Conservation (phyloP, 2,329 filamentous ascomycete genomes). For the Penicillium sclerotigenum region DNA sequence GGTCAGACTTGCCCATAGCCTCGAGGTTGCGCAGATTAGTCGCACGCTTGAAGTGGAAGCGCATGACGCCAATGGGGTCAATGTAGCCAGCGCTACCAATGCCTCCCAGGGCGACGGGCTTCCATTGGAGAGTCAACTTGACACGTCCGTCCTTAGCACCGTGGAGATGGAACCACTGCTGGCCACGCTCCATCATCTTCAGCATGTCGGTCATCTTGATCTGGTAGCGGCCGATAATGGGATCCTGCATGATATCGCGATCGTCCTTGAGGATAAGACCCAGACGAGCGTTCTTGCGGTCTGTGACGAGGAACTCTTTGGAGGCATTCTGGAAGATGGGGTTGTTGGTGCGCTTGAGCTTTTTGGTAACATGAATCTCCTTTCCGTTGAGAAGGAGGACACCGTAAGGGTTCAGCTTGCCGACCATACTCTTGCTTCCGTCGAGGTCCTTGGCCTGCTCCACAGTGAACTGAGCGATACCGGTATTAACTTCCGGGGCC, state of each 20-base stretch:
- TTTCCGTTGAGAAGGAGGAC: slow-evolving; percentile 86
- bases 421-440: slow-evolving; percentile 84
- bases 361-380: slow-evolving; percentile 83
- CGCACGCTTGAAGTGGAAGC: slow-evolving; percentile 84
- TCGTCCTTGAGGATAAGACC: slow-evolving; percentile 95
- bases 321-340: slow-evolving; percentile 91
- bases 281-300: slow-evolving; percentile 83
- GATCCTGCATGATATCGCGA: slow-evolving; percentile 77
- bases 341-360: slow-evolving; percentile 94
- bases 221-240: slow-evolving; percentile 84
- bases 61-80: slow-evolving; percentile 90
- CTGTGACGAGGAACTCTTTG: slow-evolving; percentile 93
- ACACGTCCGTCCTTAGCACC: slow-evolving; percentile 78
- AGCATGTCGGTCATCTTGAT: slow-evolving; percentile 94
- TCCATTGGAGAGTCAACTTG: slow-evolving; percentile 93
- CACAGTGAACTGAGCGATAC: slow-evolving; percentile 88
- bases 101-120: slow-evolving; percentile 83
- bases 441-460: slow-evolving; percentile 97
- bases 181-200: slow-evolving; percentile 83
- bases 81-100: slow-evolving; percentile 81
- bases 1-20: slow-evolving; percentile 93
- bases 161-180: slow-evolving; percentile 91
- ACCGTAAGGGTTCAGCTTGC: slow-evolving; percentile 87
- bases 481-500: slow-evolving; percentile 84
- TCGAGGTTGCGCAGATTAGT: slow-evolving; percentile 85